A percentile compares a stretch with the other conserved stretches of the same genome.
phyloP scores from a whole-genome alignment of 139 green algal genomes.

The Volvox africanus region DNA sequence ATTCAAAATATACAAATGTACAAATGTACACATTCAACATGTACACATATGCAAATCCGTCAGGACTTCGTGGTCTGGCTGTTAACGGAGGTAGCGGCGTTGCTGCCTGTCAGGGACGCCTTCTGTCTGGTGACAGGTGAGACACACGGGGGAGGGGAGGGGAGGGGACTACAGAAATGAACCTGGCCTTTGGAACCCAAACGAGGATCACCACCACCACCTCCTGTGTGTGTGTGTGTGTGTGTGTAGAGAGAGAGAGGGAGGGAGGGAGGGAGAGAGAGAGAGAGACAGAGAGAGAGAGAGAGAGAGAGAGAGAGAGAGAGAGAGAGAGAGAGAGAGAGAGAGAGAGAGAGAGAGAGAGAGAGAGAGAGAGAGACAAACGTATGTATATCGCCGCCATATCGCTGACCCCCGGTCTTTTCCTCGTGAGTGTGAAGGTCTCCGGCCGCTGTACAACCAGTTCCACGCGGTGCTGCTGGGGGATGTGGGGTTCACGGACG shows the following conservation, averaged over 20 bases:
- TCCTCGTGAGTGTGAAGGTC: background rate
- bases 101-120: slow-evolving; percentile 39
- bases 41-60: no score
- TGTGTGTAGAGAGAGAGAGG: no score
- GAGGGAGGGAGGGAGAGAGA: background rate
- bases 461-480: slow-evolving; percentile 44
- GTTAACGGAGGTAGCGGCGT: slow-evolving; percentile 43
- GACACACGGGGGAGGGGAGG: background rate
- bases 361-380: no score
- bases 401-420: background rate
- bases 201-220: no score
- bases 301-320: no score
- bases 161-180: background rate
- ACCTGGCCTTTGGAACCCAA: background rate
- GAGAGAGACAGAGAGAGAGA: background rate
- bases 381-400: no score
- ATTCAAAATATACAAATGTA: no score
- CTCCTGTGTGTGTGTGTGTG: no score
- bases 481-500: slow-evolving; percentile 29
- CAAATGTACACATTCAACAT: no score
- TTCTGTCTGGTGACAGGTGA: background rate
- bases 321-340: no score
- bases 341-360: no score
- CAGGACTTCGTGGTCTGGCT: slow-evolving; percentile 53
- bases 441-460: slow-evolving; percentile 57